A percentile compares a stretch with the other conserved stretches of the same genome.
phyloP scores from a whole-genome alignment of 495 filamentous ascomycete genomes.

The Collariella sp. region DNA sequence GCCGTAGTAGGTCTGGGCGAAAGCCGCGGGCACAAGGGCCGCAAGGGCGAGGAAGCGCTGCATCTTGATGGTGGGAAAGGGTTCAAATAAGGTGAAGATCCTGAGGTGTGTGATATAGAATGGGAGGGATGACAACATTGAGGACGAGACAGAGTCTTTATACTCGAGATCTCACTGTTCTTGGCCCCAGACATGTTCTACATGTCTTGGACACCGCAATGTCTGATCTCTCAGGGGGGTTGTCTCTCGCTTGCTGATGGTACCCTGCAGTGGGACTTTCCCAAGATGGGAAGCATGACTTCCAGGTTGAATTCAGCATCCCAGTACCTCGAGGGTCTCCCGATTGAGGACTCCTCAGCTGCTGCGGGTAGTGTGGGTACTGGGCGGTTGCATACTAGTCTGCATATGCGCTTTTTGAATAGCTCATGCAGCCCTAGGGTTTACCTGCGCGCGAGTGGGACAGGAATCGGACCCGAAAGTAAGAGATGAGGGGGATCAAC shows the following conservation, averaged over 20 bases:
- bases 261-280: slow-evolving; percentile 8
- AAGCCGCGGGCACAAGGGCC: slow-evolving; percentile 3
- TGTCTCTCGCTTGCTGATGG: not conserved
- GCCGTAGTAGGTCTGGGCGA: slow-evolving; percentile 15
- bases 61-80: slow-evolving; percentile 5
- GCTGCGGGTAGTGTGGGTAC: not conserved
- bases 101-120: not conserved
- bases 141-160: not conserved
- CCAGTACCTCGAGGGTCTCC: not conserved
- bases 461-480: not conserved
- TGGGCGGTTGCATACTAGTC: not conserved
- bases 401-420: slow-evolving; percentile 4
- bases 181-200: not conserved
- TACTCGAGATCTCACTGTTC: not conserved
- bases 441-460: not conserved
- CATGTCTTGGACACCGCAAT: not conserved
- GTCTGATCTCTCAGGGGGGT: not conserved
- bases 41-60: slow-evolving; percentile 6
- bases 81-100: not conserved
- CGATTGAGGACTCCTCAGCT: not conserved
- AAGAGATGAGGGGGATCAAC: not conserved
- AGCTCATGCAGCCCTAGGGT: slow-evolving; percentile 12
- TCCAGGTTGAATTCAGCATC: not conserved
- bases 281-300: not conserved
- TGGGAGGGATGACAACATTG: slow-evolving; percentile 10